Conservation (phyloP, 768 basidiomycete species). For the Plicaturopsis crispa region DNA sequence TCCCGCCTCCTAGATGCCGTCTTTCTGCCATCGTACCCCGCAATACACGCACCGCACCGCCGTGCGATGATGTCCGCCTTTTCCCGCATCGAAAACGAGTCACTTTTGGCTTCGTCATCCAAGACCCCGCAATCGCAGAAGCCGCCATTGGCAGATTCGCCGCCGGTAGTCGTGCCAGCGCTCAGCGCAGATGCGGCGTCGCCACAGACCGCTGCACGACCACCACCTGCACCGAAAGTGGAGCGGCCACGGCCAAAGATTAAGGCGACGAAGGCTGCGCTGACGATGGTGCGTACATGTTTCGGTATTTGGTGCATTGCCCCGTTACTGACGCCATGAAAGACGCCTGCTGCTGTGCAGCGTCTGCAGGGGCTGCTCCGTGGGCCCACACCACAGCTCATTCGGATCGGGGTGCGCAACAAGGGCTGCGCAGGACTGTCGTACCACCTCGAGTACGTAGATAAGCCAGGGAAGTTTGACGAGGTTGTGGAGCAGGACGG, state of each 20-base stretch:
- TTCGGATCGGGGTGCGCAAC: conserved; percentile 93
- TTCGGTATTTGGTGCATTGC: conserved; percentile 2
- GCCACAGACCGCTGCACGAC: conserved; percentile 65
- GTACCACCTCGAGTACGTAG: conserved; percentile 91
- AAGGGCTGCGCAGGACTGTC: conserved; percentile 92
- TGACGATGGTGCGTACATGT: conserved; percentile 52
- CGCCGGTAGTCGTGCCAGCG: conserved; percentile 44
- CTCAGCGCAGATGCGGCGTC: conserved; percentile 55
- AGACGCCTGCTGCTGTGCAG: conserved; percentile 77
- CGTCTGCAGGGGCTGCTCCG: conserved; percentile 67
- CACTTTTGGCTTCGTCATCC: conserved; percentile 8
- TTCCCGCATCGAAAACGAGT: conserved; percentile 27
- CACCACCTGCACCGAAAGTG: conserved; percentile 60
- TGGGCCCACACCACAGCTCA: conserved; percentile 84
- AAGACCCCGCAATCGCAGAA: conserved; percentile 1
- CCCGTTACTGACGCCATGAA: conserved; percentile 1
- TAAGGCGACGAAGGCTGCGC: conserved; percentile 67
- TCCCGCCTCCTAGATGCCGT: too few relatives aligned
- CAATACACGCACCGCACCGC: too few relatives aligned
- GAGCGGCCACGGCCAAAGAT: conserved; percentile 60
- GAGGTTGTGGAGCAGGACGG: conserved; percentile 96
- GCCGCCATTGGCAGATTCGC: conserved; percentile 31
- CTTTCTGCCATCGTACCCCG: too few relatives aligned
- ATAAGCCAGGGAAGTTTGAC: conserved; percentile 84
- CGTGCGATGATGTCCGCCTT: conserved; percentile 66